Base-by-base conservation (phyloP, 306 rosid genomes). In the Ziziphus jujuba region DNA sequence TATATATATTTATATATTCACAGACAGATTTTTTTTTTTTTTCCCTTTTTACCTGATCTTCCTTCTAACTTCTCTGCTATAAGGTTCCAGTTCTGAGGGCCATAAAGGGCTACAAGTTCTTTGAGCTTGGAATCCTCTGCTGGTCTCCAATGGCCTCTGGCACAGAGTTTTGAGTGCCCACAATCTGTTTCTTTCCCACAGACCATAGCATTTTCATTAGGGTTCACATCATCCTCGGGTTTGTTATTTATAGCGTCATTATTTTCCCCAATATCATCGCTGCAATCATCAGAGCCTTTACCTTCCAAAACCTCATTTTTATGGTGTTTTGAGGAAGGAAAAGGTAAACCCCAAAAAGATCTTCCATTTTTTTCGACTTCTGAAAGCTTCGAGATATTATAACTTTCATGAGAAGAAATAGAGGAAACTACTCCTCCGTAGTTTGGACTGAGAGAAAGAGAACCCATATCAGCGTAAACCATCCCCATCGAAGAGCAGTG, bases 81-180 rank as follows among this genome's bases (percentile, higher is more conserved):
- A 17, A 95, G 89, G 71, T 95, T 95, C 99, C 99, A 95, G 72
- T 95, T 95, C 57, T 95, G 99, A 66, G 99, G 97, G 53, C 99
- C 99, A 76, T 90, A 95, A 35, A 87, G 91, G 48, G 95, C 81
- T 0, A 95, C 99, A 33, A 95, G 96, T 35, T 95, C 99, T 77
- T 89, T 95, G 22, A 95, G 87, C 88, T 90, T 95, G 14, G 95
- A 58, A 68, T 95, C 99, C 76, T 95, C 99, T 4, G 97, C 99
- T 7, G 99, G 99, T 64, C 99, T 82, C 99, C 99, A 95, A 82
- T 95, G 99, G 21, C 99, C 99, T 81, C 99, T 91, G 50, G 92
- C 88, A 81, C 96, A 88, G 5, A 88, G 92, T 58, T 83, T 95
- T 21, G 92, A 84, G 69, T 88, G 98, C 6, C 83, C 96, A 50